phyloP scores from a whole-genome alignment of 176 grass and related monocot species.

The Aegilops sharonensis region DNA sequence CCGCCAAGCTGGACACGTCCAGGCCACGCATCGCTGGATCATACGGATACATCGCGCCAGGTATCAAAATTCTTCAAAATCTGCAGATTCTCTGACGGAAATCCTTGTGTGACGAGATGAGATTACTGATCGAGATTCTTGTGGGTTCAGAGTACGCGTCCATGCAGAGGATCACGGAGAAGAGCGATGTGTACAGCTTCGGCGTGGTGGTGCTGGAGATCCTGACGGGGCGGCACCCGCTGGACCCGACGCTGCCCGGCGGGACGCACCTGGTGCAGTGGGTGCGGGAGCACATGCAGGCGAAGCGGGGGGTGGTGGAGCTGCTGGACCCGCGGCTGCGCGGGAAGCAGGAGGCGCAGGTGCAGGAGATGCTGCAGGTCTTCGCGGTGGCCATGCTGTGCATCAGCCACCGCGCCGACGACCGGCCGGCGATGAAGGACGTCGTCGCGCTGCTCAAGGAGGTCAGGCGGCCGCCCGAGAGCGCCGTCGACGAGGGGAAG shows the following conservation, averaged over 20 bases:
- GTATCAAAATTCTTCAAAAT: constrained; percentile 13
- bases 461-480: constrained; percentile 44
- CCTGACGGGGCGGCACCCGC: constrained; percentile 66
- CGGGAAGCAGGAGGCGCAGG: constrained; percentile 57
- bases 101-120: neutral
- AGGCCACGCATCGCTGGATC: constrained; percentile 77
- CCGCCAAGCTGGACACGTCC: constrained; percentile 49
- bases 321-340: constrained; percentile 74
- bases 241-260: constrained; percentile 73
- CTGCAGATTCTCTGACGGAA: neutral
- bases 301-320: constrained; percentile 41
- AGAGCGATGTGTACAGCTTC: constrained; percentile 94
- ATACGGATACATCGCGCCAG: constrained; percentile 40
- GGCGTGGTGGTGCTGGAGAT: constrained; percentile 80
- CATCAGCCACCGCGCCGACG: constrained; percentile 58
- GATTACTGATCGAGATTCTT: neutral
- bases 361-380: constrained; percentile 88
- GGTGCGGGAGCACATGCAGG: constrained; percentile 73
- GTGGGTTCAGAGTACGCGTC: constrained; percentile 68
- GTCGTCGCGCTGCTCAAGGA: constrained; percentile 77
- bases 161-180: constrained; percentile 81
- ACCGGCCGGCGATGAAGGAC: constrained; percentile 91
- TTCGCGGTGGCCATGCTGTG: constrained; percentile 64
- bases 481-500: constrained; percentile 36
- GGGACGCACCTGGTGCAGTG: constrained; percentile 79